phyloP scores from a whole-genome alignment of 805 yeast genomes.

The Saturnispora halmiae region DNA sequence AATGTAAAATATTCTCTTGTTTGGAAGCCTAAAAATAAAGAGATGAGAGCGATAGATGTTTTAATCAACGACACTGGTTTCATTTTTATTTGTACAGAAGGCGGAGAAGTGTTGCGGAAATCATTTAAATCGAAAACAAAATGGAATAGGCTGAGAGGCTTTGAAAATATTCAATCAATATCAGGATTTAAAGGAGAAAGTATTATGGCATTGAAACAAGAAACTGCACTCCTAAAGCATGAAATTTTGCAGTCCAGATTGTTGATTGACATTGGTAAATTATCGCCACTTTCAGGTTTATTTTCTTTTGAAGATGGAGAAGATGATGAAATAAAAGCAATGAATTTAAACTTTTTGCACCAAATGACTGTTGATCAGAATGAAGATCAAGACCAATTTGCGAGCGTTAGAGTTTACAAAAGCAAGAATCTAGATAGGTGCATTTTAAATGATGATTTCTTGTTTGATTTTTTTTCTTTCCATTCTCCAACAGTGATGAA shows the following conservation, averaged over 20 bases:
- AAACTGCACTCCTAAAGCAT: constrained; percentile 50
- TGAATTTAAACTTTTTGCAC: neutral
- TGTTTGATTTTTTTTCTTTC: constrained; percentile 3
- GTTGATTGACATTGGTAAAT: constrained; percentile 41
- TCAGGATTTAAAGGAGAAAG: constrained; percentile 33
- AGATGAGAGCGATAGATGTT: constrained; percentile 53
- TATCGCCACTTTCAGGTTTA: constrained; percentile 40
- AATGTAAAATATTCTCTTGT: constrained; percentile 37
- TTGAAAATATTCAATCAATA: constrained; percentile 1
- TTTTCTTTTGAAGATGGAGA: constrained; percentile 9
- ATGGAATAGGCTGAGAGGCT: constrained; percentile 26
- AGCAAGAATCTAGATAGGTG: neutral
- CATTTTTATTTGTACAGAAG: constrained; percentile 48
- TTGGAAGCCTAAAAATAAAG: constrained; percentile 58
- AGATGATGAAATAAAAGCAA: neutral
- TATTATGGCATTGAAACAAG: constrained; percentile 61
- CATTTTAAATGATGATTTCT: constrained; percentile 2
- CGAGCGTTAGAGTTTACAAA: neutral
- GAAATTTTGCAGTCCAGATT: constrained; percentile 39
- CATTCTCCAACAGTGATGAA: constrained; percentile 1
- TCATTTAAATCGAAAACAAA: constrained; percentile 20
- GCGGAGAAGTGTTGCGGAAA: constrained; percentile 56
- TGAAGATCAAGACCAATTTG: constrained; percentile 1
- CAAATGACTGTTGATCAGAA: neutral
- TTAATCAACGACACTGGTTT: constrained; percentile 38